A percentile compares a stretch with the other conserved stretches of the same genome.
phyloP scores from a whole-genome alignment of 1,139 yeast species.

The Blastobotrys capitulatus region DNA sequence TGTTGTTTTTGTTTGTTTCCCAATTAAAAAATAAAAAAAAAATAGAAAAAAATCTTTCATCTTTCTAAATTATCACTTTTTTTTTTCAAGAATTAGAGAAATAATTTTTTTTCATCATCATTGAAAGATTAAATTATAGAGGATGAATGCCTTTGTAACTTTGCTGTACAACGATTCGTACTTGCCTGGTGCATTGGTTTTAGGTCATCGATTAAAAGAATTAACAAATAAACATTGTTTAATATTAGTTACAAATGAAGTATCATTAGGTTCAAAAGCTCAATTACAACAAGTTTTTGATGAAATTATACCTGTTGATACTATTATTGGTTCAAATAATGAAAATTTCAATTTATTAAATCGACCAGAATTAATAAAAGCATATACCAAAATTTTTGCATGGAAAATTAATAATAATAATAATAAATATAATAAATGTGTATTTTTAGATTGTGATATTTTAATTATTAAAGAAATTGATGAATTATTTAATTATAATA shows the following conservation, averaged over 20 bases:
- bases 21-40: not conserved
- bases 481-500: conserved; percentile 37
- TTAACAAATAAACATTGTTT: conserved; percentile 23
- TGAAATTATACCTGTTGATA: conserved; percentile 32
- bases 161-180: conserved; percentile 61
- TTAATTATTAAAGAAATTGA: conserved; percentile 50
- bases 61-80: too few species aligned
- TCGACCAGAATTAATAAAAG: conserved; percentile 68
- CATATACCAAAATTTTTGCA: conserved; percentile 67
- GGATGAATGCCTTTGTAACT: conserved; percentile 52
- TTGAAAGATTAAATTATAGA: not conserved
- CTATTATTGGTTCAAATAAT: conserved; percentile 25
- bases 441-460: conserved; percentile 81
- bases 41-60: not conserved
- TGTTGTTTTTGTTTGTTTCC: not conserved
- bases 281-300: conserved; percentile 29
- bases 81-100: not conserved
- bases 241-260: conserved; percentile 33
- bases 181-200: conserved; percentile 69
- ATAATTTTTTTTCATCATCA: not conserved
- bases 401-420: conserved; percentile 50
- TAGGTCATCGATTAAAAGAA: conserved; percentile 42
- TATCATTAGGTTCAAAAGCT: conserved; percentile 22
- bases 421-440: conserved; percentile 49
- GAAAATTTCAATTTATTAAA: conserved; percentile 44